These are phyloP conservation scores for Globisporangium nodosum DNA, from an alignment of 352 stramenopile species.

Conservation along the genomic window DNA sequence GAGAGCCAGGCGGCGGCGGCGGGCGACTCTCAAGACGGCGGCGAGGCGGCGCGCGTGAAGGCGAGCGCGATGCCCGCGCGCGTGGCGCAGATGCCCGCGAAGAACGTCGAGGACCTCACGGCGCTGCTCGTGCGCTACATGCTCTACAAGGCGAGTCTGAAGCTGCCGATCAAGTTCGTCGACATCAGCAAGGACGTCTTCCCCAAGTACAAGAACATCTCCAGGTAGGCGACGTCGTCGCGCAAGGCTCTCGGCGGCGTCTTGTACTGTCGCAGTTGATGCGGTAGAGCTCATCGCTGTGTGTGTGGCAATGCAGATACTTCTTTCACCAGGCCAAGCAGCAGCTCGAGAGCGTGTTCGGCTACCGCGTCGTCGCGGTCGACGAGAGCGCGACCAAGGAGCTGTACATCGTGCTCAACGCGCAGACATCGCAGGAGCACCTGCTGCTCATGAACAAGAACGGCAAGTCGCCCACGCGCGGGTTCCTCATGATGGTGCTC, in stretches of 20 bases:
- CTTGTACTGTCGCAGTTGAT: too few relatives aligned
- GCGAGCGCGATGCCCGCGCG: constrained; percentile 27
- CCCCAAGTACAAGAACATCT: constrained; percentile 75
- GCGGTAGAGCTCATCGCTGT: background rate
- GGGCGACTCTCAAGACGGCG: constrained; percentile 19
- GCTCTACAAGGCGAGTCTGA: constrained; percentile 78
- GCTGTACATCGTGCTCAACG: constrained; percentile 78
- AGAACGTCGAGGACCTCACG: constrained; percentile 68
- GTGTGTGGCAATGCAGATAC: constrained; percentile 20
- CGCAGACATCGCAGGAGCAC: constrained; percentile 62
- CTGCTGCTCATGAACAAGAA: constrained; percentile 74
- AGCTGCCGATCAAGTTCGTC: constrained; percentile 70
- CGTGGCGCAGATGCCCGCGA: constrained; percentile 44
- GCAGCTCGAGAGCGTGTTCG: constrained; percentile 72
- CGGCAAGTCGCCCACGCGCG: constrained; percentile 45
- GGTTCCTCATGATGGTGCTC: constrained; percentile 78
- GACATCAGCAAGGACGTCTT: constrained; percentile 85
- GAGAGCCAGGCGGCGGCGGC: constrained; percentile 19
- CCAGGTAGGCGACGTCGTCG: constrained; percentile 24
- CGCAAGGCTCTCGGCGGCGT: too few relatives aligned
- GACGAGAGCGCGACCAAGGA: constrained; percentile 63
- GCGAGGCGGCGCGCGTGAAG: constrained; percentile 33
- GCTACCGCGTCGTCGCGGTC: constrained; percentile 66
- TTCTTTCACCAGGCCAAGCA: constrained; percentile 77
- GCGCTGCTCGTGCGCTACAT: constrained; percentile 78